Percentiles rank a stretch among this genome's conserved stretches.
Conservation (phyloP, 1,284 basidiomycete genomes). For the Cerioporus squamosus region DNA sequence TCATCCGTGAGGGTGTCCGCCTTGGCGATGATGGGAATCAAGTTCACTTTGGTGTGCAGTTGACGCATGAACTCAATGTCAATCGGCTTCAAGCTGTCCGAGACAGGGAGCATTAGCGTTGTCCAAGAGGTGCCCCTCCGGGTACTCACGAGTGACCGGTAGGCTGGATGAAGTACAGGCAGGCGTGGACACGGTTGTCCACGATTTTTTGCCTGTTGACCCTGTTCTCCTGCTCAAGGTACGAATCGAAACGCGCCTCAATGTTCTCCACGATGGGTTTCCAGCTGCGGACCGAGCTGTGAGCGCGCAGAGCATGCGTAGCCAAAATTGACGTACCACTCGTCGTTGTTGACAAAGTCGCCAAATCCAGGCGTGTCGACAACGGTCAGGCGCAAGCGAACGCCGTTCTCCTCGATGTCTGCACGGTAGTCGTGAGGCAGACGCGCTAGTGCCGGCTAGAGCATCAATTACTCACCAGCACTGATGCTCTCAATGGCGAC, state of each 20-base stretch:
- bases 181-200: slow-evolving; percentile 91
- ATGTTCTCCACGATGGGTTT: slow-evolving; percentile 98
- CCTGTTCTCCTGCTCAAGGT: slow-evolving; percentile 96
- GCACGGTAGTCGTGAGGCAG: slow-evolving; percentile 24
- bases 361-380: slow-evolving; percentile 97
- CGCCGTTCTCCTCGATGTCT: slow-evolving; percentile 98
- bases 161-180: slow-evolving; percentile 97
- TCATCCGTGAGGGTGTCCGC: slow-evolving; percentile 96
- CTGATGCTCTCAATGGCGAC: slow-evolving; percentile 96
- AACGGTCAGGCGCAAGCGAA: slow-evolving; percentile 93
- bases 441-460: slow-evolving; percentile 23
- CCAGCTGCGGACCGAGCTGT: slow-evolving; percentile 63
- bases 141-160: slow-evolving; percentile 91
- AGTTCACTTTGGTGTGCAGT: slow-evolving; percentile 94
- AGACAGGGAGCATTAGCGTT: slow-evolving; percentile 7
- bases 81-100: slow-evolving; percentile 85
- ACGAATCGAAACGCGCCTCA: slow-evolving; percentile 94
- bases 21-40: slow-evolving; percentile 97
- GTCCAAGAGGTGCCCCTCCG: neutral
- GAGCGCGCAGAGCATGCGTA: neutral
- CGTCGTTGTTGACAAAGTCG: slow-evolving; percentile 98
- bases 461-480: slow-evolving; percentile 67
- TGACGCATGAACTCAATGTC: slow-evolving; percentile 98
- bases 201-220: slow-evolving; percentile 89
- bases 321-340: slow-evolving; percentile 63